Conservation (phyloP, 2,329 filamentous ascomycete genomes). For the Diaporthe sp. region DNA sequence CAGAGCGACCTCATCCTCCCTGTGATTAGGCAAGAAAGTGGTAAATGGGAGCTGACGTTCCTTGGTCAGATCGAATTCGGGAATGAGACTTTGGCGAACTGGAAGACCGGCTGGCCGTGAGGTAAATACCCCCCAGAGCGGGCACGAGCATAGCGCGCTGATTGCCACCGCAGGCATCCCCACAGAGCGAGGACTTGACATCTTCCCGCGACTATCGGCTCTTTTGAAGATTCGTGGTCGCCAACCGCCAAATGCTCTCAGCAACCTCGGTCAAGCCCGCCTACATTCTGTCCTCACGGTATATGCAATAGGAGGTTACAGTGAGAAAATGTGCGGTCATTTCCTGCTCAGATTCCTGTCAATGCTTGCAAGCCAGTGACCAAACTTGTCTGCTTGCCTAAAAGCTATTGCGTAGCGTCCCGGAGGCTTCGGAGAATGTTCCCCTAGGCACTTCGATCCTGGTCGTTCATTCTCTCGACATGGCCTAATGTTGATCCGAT, state of each 20-base stretch:
- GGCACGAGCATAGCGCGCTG: not conserved
- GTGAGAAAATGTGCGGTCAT: not conserved
- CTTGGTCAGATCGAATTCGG: not conserved
- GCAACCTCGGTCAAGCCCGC: too few species aligned
- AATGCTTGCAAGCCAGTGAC: not conserved
- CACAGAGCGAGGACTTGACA: not conserved
- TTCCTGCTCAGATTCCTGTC: too few species aligned
- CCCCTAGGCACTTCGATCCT: not conserved
- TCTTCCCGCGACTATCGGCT: not conserved
- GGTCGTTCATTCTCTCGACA: not conserved
- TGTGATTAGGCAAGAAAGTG: not conserved
- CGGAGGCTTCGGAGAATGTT: too few species aligned
- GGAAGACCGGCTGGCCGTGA: not conserved
- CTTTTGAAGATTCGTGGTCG: not conserved
- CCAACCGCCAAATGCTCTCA: not conserved
- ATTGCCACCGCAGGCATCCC: not conserved
- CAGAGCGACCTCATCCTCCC: not conserved
- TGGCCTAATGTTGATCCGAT: not conserved
- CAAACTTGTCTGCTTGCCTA: not conserved
- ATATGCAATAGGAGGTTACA: not conserved
- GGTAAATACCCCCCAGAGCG: not conserved
- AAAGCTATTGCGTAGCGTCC: too few species aligned
- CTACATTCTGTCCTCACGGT: not conserved
- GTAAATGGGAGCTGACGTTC: not conserved
- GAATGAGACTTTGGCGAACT: not conserved